These are phyloP conservation scores for Massarina eburnea DNA, from an alignment of 2,329 filamentous ascomycete genomes.

Conservation along the genomic window DNA sequence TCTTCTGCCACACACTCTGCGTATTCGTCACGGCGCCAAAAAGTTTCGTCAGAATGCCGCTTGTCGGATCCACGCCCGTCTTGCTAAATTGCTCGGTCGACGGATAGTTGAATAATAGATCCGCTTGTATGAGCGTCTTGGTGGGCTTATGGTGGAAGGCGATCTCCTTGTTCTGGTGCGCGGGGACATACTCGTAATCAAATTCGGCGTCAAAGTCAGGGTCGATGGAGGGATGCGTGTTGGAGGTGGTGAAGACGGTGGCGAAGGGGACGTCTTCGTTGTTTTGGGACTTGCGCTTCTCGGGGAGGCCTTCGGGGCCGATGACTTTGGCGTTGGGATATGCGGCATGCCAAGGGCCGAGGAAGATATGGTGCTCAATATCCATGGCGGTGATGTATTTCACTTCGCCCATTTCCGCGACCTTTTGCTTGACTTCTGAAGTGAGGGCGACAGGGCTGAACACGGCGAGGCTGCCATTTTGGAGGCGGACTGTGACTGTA, in stretches of 20 bases:
- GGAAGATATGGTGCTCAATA: constrained; percentile 91
- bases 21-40: constrained; percentile 61
- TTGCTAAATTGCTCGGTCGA: constrained; percentile 75
- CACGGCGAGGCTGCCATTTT: constrained; percentile 76
- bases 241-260: constrained; percentile 57
- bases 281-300: constrained; percentile 70
- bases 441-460: constrained; percentile 92
- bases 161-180: constrained; percentile 81
- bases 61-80: constrained; percentile 55
- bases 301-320: constrained; percentile 77
- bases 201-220: constrained; percentile 86
- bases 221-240: constrained; percentile 56
- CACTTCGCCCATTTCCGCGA: constrained; percentile 64
- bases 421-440: constrained; percentile 66
- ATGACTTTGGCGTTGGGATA: constrained; percentile 80
- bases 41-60: constrained; percentile 63
- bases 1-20: constrained; percentile 72
- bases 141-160: constrained; percentile 84
- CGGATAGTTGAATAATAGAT: constrained; percentile 89
- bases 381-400: constrained; percentile 87
- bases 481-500: constrained; percentile 66
- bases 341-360: constrained; percentile 78
- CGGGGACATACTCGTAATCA: constrained; percentile 77
- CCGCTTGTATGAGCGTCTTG: constrained; percentile 79
- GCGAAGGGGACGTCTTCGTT: constrained; percentile 64